phyloP scores from a whole-genome alignment of 495 filamentous ascomycete genomes.

The Daldinia concentrica region DNA sequence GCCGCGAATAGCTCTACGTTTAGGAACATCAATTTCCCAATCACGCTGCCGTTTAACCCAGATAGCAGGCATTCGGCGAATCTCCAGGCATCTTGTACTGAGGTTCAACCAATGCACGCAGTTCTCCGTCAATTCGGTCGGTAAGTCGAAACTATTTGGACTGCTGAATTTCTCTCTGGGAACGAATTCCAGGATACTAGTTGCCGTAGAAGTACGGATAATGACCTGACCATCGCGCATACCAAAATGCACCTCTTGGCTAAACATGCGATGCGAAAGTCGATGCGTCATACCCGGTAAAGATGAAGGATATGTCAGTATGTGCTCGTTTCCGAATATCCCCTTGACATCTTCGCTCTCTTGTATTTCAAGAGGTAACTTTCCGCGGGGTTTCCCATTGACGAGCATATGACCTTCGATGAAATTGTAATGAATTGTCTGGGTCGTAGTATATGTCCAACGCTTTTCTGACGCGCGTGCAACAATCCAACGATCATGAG shows the following conservation, averaged over 20 bases:
- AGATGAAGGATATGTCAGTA: conserved; percentile 57
- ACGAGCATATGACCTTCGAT: conserved; percentile 61
- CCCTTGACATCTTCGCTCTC: conserved; percentile 49
- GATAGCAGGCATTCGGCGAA: conserved; percentile 53
- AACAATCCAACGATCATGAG: conserved; percentile 50
- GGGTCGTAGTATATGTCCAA: conserved; percentile 2
- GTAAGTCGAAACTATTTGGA: conserved; percentile 56
- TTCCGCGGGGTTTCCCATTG: conserved; percentile 53
- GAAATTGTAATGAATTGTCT: conserved; percentile 56
- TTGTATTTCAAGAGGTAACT: conserved; percentile 56
- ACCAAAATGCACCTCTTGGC: conserved; percentile 61
- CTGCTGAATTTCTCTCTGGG: conserved; percentile 43
- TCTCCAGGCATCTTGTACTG: conserved; percentile 56
- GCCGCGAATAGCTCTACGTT: conserved; percentile 30
- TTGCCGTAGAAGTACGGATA: conserved; percentile 45
- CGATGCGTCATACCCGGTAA: conserved; percentile 58
- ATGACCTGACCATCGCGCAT: conserved; percentile 50
- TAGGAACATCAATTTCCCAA: conserved; percentile 46
- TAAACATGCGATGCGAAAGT: conserved; percentile 42
- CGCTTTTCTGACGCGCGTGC: conserved; percentile 6
- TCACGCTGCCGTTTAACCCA: conserved; percentile 52
- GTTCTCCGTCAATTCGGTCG: conserved; percentile 55
- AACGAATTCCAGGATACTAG: conserved; percentile 50
- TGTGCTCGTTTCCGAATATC: conserved; percentile 60
- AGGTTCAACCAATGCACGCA: conserved; percentile 70